phyloP scores from a whole-genome alignment of 2,329 filamentous ascomycete species.

The Monilinia polystroma region DNA sequence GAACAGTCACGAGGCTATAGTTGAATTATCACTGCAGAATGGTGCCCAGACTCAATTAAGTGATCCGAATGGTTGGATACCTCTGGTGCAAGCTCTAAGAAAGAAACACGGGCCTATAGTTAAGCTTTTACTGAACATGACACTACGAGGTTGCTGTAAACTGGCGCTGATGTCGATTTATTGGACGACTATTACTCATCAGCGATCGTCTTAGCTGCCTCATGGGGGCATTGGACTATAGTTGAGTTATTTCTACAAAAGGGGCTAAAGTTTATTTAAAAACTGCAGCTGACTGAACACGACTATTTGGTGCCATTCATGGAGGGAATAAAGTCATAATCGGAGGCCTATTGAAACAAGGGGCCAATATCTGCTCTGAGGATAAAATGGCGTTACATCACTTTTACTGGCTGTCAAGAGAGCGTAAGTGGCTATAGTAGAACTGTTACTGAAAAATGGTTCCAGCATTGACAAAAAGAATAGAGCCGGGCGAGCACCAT shows the following conservation, averaged over 20 bases:
- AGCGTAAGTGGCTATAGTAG: slow-evolving; percentile 23
- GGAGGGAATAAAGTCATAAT: too few relatives aligned
- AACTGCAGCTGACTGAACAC: too few relatives aligned
- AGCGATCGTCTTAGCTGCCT: too few relatives aligned
- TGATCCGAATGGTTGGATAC: not conserved
- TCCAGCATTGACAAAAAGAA: not conserved
- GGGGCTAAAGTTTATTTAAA: too few relatives aligned
- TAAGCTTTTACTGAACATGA: not conserved
- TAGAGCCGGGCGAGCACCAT: not conserved
- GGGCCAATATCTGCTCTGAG: slow-evolving; percentile 22
- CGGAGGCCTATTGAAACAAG: too few relatives aligned
- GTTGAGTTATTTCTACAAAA: not conserved
- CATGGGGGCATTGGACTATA: too few relatives aligned
- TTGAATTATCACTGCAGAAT: not conserved
- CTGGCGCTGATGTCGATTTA: slow-evolving; percentile 20
- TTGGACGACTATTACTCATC: not conserved
- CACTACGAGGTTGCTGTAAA: slow-evolving; percentile 4
- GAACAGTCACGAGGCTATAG: not conserved
- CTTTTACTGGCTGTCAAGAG: slow-evolving; percentile 18
- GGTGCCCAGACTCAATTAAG: not conserved
- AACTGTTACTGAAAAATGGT: slow-evolving; percentile 24
- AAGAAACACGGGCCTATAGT: not conserved
- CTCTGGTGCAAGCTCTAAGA: not conserved
- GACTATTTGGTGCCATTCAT: too few relatives aligned
- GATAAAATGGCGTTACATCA: slow-evolving; percentile 4